Base-by-base conservation (phyloP, 1,284 basidiomycete species). In the Leccinum holopus region DNA sequence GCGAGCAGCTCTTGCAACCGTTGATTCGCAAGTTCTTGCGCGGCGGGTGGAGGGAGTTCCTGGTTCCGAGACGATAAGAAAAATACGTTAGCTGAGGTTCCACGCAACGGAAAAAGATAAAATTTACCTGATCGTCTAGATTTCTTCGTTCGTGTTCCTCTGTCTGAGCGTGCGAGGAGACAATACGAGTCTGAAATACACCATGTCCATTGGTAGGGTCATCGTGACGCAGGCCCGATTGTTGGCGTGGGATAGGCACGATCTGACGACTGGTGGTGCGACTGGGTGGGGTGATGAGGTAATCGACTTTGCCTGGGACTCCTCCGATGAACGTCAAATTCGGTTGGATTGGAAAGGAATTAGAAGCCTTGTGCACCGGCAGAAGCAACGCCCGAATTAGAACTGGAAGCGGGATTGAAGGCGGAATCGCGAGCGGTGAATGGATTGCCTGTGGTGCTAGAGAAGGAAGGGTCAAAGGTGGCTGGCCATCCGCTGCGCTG, bases 1-100 rank as follows among this genome's bases (percentile, higher is more conserved):
- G 70, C 66, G 32, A 75, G 72, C 25, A 75, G 30, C n/a, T 75
- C 65, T 25, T 70, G 73, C 8, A 74, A 37, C 0, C 70, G 73
- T 59, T 67, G 69, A 12, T 54, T 71, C 3, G 65, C 41, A 5
- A 72, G 60, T 2, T 55, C 62, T 39, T 25, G 25, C 25, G 25
- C 25, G 25, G 25, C 25, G 25, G 25, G 25, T 25, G 25, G 3
- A 25, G 25, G 25, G 25, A 25, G 25, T 25, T 25, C 25, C 25
- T 25, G 25, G 25, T 25, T 25, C 25, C 25, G 25, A 25, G 25
- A 25, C 25, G 25, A 25, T 3, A 25, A 25, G 25, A 25, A 25
- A 25, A 25, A 25, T 25, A 25, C 25, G 25, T 25, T 14, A 59
- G 28, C 1, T 7, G 10, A 1, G 11, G 32, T 1, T 55, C 7